Base-by-base conservation (phyloP, 768 basidiomycete genomes). In the Lactarius vividus region DNA sequence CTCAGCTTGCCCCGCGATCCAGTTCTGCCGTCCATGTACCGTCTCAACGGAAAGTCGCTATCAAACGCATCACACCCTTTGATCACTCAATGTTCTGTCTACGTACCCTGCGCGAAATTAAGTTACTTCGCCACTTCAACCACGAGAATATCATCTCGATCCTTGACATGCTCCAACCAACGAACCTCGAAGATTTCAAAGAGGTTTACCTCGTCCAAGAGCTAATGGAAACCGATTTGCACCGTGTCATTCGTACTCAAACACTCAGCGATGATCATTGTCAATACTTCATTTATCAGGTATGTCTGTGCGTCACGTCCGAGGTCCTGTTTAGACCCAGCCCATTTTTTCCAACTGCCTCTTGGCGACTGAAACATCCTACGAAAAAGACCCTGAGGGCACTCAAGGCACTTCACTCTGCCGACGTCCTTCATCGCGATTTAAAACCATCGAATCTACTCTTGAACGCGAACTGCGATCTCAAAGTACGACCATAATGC, bases 281-380 rank as follows among this genome's bases (percentile, higher is more conserved):
- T 71, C 94, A 98, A 77, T 99, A 99, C 76, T 98, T 99, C 74
- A 88, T 96, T 70, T 99, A 99, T 76, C 96, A 98, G 83, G 88
- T 87, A 67, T 58, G 79, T 75, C 64, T 44, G 57, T 52, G 71
- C 62, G 57, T 55, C 7, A 46, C 8, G 23, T 53, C 20, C 53
- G 26, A 63, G 53, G 42, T 49, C 57, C 23, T 42, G 37, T 52
- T 31, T 26, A 35, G 31, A 57, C 37, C 46, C 23, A 15, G 39
- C 42, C 26, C 35, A 8, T 49, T 29, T 54, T 35, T 46, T 52
- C 31, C 46, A 54, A 29, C 61, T 39, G 2, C 40, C 16, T 59
- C 37, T 60, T 54, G 11, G 26, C 18, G 18, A 40, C 28, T 39
- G 49, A 37, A 61, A 13, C 40, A 28, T 16, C 29, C 10, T 54